These are phyloP conservation scores for Pseudozyma hubeiensis DNA, from an alignment of 1,284 basidiomycete species.

Conservation along the genomic window DNA sequence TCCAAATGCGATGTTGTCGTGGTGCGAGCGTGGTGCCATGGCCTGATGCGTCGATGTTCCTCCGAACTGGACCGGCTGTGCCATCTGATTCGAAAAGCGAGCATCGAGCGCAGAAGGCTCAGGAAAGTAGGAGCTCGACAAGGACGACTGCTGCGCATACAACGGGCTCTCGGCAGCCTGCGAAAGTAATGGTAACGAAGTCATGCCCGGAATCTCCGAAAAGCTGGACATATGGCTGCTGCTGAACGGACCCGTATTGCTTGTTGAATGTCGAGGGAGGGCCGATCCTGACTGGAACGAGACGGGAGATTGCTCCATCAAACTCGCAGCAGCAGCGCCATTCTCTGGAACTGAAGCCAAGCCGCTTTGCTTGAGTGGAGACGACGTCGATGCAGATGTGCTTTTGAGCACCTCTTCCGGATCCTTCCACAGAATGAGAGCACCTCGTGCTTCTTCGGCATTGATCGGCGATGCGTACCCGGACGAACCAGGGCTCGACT, in stretches of 20 bases:
- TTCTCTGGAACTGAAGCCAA: slow-evolving; percentile 13
- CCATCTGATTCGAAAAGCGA: slow-evolving; percentile 1
- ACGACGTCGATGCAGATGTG: slow-evolving; percentile 13
- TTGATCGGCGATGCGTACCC: slow-evolving; percentile 49
- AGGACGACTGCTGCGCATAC: slow-evolving; percentile 45
- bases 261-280: neutral
- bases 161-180: slow-evolving; percentile 35
- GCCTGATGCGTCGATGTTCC: neutral
- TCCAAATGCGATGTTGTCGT: slow-evolving; percentile 1
- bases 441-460: slow-evolving; percentile 38
- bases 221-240: neutral
- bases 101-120: slow-evolving; percentile 21
- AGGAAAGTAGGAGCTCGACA: slow-evolving; percentile 51
- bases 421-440: slow-evolving; percentile 47
- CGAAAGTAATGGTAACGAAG: slow-evolving; percentile 10
- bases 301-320: slow-evolving; percentile 40
- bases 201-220: slow-evolving; percentile 23
- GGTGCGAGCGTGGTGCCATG: slow-evolving; percentile 10
- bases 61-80: slow-evolving; percentile 1
- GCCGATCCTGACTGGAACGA: slow-evolving; percentile 24
- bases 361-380: slow-evolving; percentile 25
- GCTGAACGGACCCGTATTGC: neutral
- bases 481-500: slow-evolving; percentile 42
- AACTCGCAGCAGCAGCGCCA: slow-evolving; percentile 6
- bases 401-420: slow-evolving; percentile 41